Conservation (phyloP, 805 yeast genomes). For the Yamadazyma paraphyllophila region DNA sequence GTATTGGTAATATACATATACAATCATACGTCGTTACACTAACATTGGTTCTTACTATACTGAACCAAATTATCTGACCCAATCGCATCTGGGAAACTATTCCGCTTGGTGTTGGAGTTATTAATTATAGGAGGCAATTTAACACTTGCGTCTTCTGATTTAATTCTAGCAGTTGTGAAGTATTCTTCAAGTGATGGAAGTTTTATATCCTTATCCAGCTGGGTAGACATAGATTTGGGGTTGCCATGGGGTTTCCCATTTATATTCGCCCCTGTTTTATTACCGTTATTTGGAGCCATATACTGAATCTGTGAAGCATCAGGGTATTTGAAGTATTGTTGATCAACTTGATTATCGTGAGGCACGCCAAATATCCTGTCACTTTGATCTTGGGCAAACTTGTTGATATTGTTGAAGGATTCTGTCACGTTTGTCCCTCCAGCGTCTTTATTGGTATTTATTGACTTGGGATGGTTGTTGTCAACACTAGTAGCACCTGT, state of each 20-base stretch:
- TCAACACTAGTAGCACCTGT: constrained; percentile 9
- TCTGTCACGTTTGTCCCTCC: neutral
- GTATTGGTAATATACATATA: neutral
- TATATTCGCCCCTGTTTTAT: neutral
- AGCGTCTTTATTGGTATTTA: neutral
- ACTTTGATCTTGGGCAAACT: constrained; percentile 20
- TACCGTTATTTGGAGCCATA: neutral
- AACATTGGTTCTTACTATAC: constrained; percentile 7
- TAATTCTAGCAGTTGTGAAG: constrained; percentile 3
- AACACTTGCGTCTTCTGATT: constrained; percentile 4
- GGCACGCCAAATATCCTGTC: constrained; percentile 17
- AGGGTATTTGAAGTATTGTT: constrained; percentile 25
- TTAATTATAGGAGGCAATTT: constrained; percentile 17
- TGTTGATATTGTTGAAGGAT: constrained; percentile 11
- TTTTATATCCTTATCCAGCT: constrained; percentile 8
- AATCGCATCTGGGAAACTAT: constrained; percentile 7
- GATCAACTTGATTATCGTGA: constrained; percentile 4
- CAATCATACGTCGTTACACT: constrained; percentile 1
- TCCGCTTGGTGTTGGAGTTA: constrained; percentile 7
- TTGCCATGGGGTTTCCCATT: neutral
- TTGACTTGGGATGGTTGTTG: neutral
- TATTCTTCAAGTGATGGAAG: constrained; percentile 17
- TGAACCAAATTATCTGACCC: constrained; percentile 1
- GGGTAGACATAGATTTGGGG: neutral
- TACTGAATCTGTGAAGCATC: constrained; percentile 18